A percentile compares a stretch with the other conserved stretches of the same genome.
phyloP scores from a whole-genome alignment of 257 asterid species.

The Gentiana dahurica region DNA sequence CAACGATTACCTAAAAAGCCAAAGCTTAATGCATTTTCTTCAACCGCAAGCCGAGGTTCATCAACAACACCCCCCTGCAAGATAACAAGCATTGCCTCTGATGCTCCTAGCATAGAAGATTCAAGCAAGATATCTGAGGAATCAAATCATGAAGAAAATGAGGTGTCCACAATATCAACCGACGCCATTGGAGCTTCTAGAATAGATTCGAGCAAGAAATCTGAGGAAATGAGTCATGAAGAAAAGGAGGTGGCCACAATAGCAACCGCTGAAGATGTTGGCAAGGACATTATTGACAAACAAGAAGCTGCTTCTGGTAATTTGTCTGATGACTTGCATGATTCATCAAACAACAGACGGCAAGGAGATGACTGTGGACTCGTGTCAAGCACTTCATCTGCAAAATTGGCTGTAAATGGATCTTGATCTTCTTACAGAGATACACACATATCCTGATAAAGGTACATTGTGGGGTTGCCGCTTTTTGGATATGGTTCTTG shows the following conservation, averaged over 20 bases:
- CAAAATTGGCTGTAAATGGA: conserved; percentile 86
- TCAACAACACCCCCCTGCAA: conserved; percentile 39
- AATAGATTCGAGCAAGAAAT: conserved; percentile 19
- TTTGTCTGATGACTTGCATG: conserved; percentile 30
- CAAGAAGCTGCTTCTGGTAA: conserved; percentile 35
- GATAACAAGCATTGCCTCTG: conserved; percentile 20
- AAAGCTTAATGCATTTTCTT: conserved; percentile 73
- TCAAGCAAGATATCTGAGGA: conserved; percentile 17
- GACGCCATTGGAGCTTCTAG: conserved; percentile 15
- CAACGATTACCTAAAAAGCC: conserved; percentile 42
- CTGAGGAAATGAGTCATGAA: conserved; percentile 18
- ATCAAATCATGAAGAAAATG: conserved; percentile 23
- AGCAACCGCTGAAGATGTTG: conserved; percentile 21
- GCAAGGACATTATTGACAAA: conserved; percentile 14
- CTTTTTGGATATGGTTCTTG: background rate
- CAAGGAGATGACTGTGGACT: conserved; percentile 42
- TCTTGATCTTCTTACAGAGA: conserved; percentile 25
- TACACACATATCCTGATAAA: background rate
- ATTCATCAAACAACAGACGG: conserved; percentile 30
- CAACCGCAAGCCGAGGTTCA: conserved; percentile 45
- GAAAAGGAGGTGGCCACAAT: conserved; percentile 14
- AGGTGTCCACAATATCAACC: conserved; percentile 15
- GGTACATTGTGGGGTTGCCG: background rate
- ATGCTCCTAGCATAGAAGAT: conserved; percentile 16
- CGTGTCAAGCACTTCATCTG: conserved; percentile 53